Evolutionary conservation across 23 red algal genomes (phyloP), one percentile per base, ranked within the genome.

Genomic region (Gracilaria caudata): DNA sequence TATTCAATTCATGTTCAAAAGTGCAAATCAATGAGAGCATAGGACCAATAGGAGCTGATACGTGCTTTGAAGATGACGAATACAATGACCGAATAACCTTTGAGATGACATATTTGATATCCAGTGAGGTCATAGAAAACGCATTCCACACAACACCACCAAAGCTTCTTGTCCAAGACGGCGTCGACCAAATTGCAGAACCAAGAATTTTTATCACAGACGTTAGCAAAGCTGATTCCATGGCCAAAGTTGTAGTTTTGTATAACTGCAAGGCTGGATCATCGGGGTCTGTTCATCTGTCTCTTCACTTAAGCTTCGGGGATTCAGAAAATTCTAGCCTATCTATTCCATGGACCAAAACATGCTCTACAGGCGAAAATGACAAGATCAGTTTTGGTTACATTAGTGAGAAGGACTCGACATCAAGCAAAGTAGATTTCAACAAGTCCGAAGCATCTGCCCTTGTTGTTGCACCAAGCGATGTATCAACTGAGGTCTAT

Each of bases 401-500:
- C 16, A 17, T 78, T 79, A 12, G 33, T 5, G 68, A 79, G 3
- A 66, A 89, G 16, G 64, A 29, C 32, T 64, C 36, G n/a, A 33
- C 34, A 20, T 28, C 57, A 2, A 43, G 35, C 46, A 68, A 66
- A 38, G 34, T 75, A 26, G 26, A 77, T 17, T 89, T 89, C 45
- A 54, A 54, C 35, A 30, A 68, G 4, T 55, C 68, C 26, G 57
- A 68, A 40, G 21, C 28, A 38, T 53, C 85, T 37, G 41, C 74
- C 11, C 33, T 74, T 61, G 57, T 68, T 24, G 73, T 89, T 16
- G 33, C 72, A 35, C 85, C 85, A 26, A 77, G 51, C 25, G 85
- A 89, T 60, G 85, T 89, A 24, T 89, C 85, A 28, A 89, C 85
- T 2, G 85, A 89, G 41, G 44, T 89, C 4, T 89, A 49, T 71